phyloP scores from a whole-genome alignment of 768 basidiomycete species.

The Lactarius hatsudake region DNA sequence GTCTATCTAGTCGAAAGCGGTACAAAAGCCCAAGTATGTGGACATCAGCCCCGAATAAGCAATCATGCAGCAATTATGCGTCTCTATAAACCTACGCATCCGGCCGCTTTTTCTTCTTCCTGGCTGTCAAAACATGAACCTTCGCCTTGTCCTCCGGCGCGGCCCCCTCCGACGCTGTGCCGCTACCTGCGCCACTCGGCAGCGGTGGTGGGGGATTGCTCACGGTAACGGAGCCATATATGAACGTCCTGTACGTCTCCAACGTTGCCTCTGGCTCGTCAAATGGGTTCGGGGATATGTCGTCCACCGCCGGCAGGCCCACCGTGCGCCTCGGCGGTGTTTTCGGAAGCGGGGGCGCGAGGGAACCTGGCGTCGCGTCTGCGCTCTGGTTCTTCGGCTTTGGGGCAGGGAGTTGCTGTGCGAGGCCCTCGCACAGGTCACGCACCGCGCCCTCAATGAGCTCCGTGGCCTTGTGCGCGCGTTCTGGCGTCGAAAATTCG shows the following conservation, averaged over 20 bases:
- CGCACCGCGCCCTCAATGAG: conserved; percentile 65
- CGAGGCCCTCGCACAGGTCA: conserved; percentile 68
- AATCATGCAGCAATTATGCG: neutral
- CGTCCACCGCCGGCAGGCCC: conserved; percentile 36
- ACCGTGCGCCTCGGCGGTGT: conserved; percentile 45
- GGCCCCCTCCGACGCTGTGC: conserved; percentile 19
- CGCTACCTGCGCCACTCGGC: conserved; percentile 28
- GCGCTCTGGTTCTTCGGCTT: conserved; percentile 14
- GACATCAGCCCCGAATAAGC: conserved; percentile 55
- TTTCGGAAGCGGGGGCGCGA: conserved; percentile 44
- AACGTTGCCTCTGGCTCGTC: conserved; percentile 60
- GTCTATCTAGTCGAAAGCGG: no score
- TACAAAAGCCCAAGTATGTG: conserved; percentile 35
- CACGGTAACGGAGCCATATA: conserved; percentile 57
- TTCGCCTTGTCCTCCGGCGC: conserved; percentile 29
- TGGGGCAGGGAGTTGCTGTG: conserved; percentile 18
- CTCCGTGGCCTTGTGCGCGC: conserved; percentile 66
- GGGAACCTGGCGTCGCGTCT: neutral
- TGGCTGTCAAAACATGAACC: conserved; percentile 59
- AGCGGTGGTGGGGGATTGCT: conserved; percentile 42
- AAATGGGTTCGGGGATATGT: conserved; percentile 65
- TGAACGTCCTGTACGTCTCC: conserved; percentile 57
- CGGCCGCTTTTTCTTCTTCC: conserved; percentile 43
- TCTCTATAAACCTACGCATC: conserved; percentile 11
- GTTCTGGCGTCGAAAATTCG: conserved; percentile 70